Evolutionary conservation across 169 alveolate genomes (phyloP), one percentile per base, ranked within the genome.

Genomic region (Plasmodium cynomolgi): DNA sequence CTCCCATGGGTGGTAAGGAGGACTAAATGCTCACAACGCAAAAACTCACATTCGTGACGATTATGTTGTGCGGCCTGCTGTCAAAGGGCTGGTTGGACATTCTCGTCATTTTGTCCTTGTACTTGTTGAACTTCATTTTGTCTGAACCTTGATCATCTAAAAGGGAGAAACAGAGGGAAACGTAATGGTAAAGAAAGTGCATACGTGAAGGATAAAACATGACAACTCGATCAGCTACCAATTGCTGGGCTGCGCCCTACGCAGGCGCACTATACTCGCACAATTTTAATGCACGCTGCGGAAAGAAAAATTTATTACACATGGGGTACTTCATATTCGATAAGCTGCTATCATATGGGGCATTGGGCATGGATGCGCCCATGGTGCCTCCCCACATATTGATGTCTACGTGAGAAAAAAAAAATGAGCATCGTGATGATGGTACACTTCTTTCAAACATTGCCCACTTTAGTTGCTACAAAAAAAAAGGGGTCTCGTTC

Each of bases 61-160:
- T 86, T 86, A 86, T 86, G 72, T 86, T 86, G 44, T 86, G 93
- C 5, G 93, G 93, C 71, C 47, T 86, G 39, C 68, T 41, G 44
- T 75, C 93, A 84, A 20, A 73, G 33, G 75, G 11, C n/a, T 44
- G 75, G 56, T 41, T 84, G 37, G 39, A 20, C 81, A 86, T 86
- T 56, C 85, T 86, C 6, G 15, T 37, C 37, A 56, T 31, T 34
- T 86, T 86, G 39, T 75, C 93, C 47, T 77, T 86, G 71, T 86
- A 86, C 77, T 81, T 80, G 71, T 47, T 50, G 71, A 58, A 83
- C 41, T 74, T 86, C 72, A 56, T 75, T 54, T 86, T 86, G 20
- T 86, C 93, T 3, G 47, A 20, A 31, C 81, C 41, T 15, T 75
- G 81, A 1, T 86, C 93, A 77, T 75, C 93, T 86, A 50, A 71